Conservation (phyloP, 495 filamentous ascomycete genomes). For the Penicillium bovifimosum region DNA sequence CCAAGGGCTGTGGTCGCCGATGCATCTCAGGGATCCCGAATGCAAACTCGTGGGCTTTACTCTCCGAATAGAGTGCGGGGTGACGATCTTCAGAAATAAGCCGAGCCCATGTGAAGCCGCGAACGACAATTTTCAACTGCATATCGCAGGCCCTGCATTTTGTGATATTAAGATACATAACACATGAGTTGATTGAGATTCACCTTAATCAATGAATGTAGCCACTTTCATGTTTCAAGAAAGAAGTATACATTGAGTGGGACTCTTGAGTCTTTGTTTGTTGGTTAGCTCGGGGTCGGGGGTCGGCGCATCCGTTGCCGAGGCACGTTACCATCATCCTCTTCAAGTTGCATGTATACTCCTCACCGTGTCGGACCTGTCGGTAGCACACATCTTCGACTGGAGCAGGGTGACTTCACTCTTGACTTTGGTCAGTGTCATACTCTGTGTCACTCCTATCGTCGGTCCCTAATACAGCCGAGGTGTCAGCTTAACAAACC, state of each 20-base stretch:
- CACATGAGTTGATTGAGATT: no score
- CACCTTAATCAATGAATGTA: no score
- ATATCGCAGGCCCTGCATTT: no score
- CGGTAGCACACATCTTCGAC: not conserved
- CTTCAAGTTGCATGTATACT: not conserved
- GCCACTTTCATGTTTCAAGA: no score
- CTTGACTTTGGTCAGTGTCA: not conserved
- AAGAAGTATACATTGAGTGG: not conserved
- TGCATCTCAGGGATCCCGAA: not conserved
- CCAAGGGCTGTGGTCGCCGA: not conserved
- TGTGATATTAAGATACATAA: no score
- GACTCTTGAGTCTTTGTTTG: not conserved
- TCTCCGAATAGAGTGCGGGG: not conserved
- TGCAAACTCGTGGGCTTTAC: not conserved
- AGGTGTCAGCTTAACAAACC: not conserved
- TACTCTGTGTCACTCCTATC: not conserved
- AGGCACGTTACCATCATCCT: constrained; percentile 3
- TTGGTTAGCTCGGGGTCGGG: not conserved
- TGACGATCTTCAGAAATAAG: not conserved
- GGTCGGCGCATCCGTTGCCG: constrained; percentile 8
- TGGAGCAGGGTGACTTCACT: not conserved
- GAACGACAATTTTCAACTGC: no score
- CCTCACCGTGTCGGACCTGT: not conserved
- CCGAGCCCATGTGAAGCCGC: constrained; percentile 1
- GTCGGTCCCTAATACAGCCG: not conserved